Base-by-base conservation (phyloP, 164 flowering plant genomes). In the Liquidambar formosana region DNA sequence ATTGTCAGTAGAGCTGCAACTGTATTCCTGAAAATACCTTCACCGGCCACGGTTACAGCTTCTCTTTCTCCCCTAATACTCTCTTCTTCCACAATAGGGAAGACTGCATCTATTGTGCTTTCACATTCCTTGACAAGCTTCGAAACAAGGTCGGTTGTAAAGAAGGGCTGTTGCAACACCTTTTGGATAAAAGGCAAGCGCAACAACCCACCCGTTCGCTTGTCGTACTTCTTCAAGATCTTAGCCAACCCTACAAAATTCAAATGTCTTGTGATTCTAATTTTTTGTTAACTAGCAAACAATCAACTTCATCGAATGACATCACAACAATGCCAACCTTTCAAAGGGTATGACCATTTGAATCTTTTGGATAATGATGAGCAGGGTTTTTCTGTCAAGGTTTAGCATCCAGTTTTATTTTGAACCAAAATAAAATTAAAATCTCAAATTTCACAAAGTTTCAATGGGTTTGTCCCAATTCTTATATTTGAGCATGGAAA, bases 191-290 rank as follows among this genome's bases (percentile, higher is more conserved):
- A 92, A 1, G 88, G 89, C 68, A 81, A 46, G 5, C 96, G 85
- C 65, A 94, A 21, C n/a, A 87, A 15, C 4, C 83, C 79, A 0
- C 98, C 98, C 0, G 92, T 92, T 78, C 88, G 47, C 78, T 94
- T 94, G 81, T 94, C 96, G 19, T 92, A 92, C 76, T 94, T 94
- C 88, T 94, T 94, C 68, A 90, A 67, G 43, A 94, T 94, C 85
- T 94, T 94, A 0, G 84, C 92, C 73, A 92, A 52, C 8, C 97
- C 98, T 93, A 73, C 72, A 75, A 70, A 19, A 53, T n/a, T 19
- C 53, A 27, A 61, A 43, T 41, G 6, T 26, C 1, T 58, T 3
- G 13, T 15, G n/a, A 8, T 33, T 33, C 2, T 33, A 33, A 33
- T 33, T 33, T 33, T 33, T 33, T 6, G 6, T 33, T 33, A 2